Base-by-base conservation (phyloP, 768 basidiomycete species). In the Hypholoma sublateritium region DNA sequence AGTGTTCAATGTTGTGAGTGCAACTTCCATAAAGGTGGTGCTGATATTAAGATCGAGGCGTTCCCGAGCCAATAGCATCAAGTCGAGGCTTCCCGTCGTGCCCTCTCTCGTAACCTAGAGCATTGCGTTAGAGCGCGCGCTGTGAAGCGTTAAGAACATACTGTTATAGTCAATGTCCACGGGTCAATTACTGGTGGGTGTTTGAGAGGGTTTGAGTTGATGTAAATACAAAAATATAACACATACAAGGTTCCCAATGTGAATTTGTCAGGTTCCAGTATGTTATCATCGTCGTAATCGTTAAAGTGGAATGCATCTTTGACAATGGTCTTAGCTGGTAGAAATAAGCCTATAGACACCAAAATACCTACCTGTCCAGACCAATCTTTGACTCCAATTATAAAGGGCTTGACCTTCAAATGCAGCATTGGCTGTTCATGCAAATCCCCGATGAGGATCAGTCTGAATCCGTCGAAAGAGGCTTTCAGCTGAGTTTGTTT, bases 231-330 rank as follows among this genome's bases (percentile, higher is more conserved):
- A 12, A 21, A 47, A 5, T 12, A 28, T 37, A 54, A 12, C 1
- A 73, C 87, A 60, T 67, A 91, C 90, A 70, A 28, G 97, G 96
- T 72, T 98, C 97, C 94, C 97, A 99, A 66, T 98, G 94, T 47
- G 97, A 98, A 67, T 97, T 98, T 21, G 88, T 87, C 49, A 98
- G 72, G 70, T 99, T 99, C 93, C 94, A 99, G 66, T 97, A 99
- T 57, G 87, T 93, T 69, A 97, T 88, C 49, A 88, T 85, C 2
- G 86, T 87, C 21, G 88, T 86, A 65, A 98, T 76, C 0, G 89
- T 87, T 1, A 91, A 89, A 5, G 88, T 86, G 5, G 93, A 91
- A 67, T 89, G 88, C 44, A 98, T 73, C 96, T 98, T 60, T 22
- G 13, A 44, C 28, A 16, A 22, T 28, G 4, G 34, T 8, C 14